Base-by-base conservation (phyloP, 2,329 filamentous ascomycete genomes). In the Bipolaris bicolor region DNA sequence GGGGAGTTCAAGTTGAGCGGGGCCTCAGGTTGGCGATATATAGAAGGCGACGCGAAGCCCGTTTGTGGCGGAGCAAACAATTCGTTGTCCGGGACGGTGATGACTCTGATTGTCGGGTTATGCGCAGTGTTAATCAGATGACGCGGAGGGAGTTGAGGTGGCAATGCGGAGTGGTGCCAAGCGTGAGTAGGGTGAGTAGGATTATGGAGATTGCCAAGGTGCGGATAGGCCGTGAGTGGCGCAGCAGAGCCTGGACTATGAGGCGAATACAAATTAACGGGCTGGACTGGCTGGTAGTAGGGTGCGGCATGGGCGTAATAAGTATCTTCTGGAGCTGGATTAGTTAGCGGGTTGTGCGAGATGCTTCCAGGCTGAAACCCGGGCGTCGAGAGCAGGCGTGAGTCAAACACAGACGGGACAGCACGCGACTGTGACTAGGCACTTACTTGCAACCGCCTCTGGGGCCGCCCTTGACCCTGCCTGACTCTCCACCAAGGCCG, bases 11-110 rank as follows among this genome's bases (percentile, higher is more conserved):
- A 57, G 58, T 69, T 64, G 15, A 65, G 61, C 45, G 61, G 59
- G 55, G 70, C 72, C 72, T 76, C 64, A 72, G 71, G 73, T 60
- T 67, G 61, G 52, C 40, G 62, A 70, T 71, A 75, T 72, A 72
- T 69, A 64, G 51, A 49, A 58, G 59, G 58, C 52, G 63, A 64
- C 67, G 64, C 67, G 66, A 69, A 68, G n/a, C 61, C 67, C 45
- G 55, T 53, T 47, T 73, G 72, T 70, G 73, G 72, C 72, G 62
- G 67, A 75, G 72, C 61, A 69, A 67, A 68, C 37, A 62, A 55
- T 41, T 68, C 49, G 57, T 40, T 68, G 57, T 67, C 68, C 57
- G 67, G 57, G 40, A 60, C 60, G 47, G 64, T 68, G 62, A 63
- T 75, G 68, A 76, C 66, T 74, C 62, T 55, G 58, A 76, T 68